phyloP scores from a whole-genome alignment of 2,329 filamentous ascomycete species.

The Chrysoporthe puriensis region DNA sequence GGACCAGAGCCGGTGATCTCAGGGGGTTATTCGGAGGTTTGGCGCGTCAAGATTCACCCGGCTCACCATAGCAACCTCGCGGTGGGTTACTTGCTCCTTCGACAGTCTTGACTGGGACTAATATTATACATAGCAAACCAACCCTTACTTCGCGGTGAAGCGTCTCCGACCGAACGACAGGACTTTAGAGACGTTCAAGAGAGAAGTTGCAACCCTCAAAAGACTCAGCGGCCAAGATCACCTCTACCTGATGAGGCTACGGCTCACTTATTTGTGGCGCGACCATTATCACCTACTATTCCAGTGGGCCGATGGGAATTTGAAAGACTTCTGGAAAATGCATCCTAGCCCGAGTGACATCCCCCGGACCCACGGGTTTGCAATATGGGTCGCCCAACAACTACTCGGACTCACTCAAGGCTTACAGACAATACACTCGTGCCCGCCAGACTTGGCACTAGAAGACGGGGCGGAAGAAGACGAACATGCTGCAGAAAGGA shows the following conservation, averaged over 20 bases:
- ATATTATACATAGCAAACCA: not conserved
- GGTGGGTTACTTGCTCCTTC: not conserved
- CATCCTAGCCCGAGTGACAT: not conserved
- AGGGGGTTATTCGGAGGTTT: conserved; percentile 14
- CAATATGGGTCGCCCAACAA: conserved; percentile 3
- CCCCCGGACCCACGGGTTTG: not conserved
- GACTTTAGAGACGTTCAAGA: not conserved
- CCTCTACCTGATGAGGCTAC: conserved; percentile 15
- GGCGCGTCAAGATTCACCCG: conserved; percentile 18
- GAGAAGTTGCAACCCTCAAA: conserved; percentile 18
- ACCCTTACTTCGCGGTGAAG: conserved; percentile 16
- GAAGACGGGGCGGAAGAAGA: not conserved
- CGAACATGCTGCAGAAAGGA: not conserved
- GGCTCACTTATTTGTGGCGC: conserved; percentile 9
- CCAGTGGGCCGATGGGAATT: conserved; percentile 19
- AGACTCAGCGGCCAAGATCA: conserved; percentile 14
- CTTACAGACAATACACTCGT: conserved; percentile 12
- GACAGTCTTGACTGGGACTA: not conserved
- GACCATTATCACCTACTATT: conserved; percentile 15
- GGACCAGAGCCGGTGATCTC: conserved; percentile 4
- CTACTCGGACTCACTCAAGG: conserved; percentile 11
- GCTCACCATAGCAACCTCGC: conserved; percentile 13
- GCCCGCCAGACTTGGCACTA: conserved; percentile 4
- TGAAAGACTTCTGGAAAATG: conserved; percentile 7
- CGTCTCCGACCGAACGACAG: conserved; percentile 6